Evolutionary conservation across 192 early-diverging fungal species (phyloP), one percentile per base, ranked within the genome.

Genomic region (Dimargaris xerosporica): DNA sequence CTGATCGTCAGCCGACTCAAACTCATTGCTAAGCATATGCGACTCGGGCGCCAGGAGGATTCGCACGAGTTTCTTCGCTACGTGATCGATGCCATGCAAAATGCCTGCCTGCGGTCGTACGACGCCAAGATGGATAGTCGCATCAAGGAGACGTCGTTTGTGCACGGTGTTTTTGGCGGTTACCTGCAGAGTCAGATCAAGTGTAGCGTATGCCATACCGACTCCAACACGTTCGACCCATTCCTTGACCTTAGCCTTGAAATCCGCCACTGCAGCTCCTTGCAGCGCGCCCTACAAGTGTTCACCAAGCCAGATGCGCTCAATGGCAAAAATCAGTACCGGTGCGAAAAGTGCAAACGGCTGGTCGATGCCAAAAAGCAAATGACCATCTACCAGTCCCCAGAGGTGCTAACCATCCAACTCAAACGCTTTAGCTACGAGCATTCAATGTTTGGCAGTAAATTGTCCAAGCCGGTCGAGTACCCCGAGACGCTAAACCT

Each of bases 21-120:
- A 71, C 76, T 75, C 56, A 81, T 95, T 19, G 85, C 86, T 46
- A 85, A 81, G 65, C 84, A 87, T 45, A 80, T 95, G 70, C 73
- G 82, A 19, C 64, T 86, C 5, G 89, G 89, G 13, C 71, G 85
- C 23, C 92, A 95, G 68, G 92, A 93, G 60, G 92, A 95, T 63
- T 80, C 92, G 12, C 90, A 95, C 65, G 92, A 95, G 70, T 93
- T 93, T 64, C 73, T 91, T 34, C 74, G 87, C 30, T 70, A 75
- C 41, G 67, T 90, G 23, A 61, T 90, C n/a, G 83, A 86, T 43
- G 73, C 80, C 26, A 76, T 86, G 46, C 85, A 89, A 68, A 84
- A 84, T 62, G 75, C 71, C 45, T 67, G 77, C 46, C 67, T 86
- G 10, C 41, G 71, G 29, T 80, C 81, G 10, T 68, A 74, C 54